phyloP scores from a whole-genome alignment of 2,329 filamentous ascomycete species.

The Aureobasidium sp. region DNA sequence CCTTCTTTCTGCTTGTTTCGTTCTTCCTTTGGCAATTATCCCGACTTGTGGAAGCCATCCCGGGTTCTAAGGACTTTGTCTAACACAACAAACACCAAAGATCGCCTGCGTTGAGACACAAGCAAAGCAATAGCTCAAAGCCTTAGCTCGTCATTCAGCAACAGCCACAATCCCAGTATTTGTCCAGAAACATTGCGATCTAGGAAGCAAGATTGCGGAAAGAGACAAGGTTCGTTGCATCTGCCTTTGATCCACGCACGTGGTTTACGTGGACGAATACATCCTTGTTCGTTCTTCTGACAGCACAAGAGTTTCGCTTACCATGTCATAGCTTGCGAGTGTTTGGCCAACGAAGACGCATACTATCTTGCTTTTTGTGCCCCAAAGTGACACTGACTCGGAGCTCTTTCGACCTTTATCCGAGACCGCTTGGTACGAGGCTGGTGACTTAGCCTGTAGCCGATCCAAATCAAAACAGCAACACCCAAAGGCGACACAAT shows the following conservation, averaged over 20 bases:
- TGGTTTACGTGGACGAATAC: neutral
- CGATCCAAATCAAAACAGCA: neutral
- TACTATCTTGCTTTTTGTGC: conserved; percentile 12
- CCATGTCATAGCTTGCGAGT: conserved; percentile 5
- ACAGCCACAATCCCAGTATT: neutral
- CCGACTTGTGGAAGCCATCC: neutral
- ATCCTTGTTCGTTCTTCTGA: neutral
- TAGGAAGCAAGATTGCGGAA: neutral
- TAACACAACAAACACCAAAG: conserved; percentile 7
- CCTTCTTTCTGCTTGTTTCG: neutral
- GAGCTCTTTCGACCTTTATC: conserved; percentile 4
- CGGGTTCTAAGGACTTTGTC: conserved; percentile 4
- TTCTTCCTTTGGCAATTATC: conserved; percentile 2
- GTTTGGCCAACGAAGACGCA: conserved; percentile 2
- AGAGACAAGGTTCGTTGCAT: conserved; percentile 10
- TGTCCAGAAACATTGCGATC: neutral
- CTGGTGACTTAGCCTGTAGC: conserved; percentile 1
- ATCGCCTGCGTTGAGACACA: conserved; percentile 5
- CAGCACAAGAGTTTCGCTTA: neutral
- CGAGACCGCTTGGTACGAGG: conserved; percentile 7
- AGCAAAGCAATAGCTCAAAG: conserved; percentile 6
- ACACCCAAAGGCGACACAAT: conserved; percentile 5
- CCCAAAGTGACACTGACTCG: conserved; percentile 10
- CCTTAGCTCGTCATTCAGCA: neutral
- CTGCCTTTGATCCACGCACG: neutral